A percentile compares a stretch with the other conserved stretches of the same genome.
Evolutionary conservation across 2,329 filamentous ascomycete genomes (phyloP).

Genomic region (Colletotrichum melonis): DNA sequence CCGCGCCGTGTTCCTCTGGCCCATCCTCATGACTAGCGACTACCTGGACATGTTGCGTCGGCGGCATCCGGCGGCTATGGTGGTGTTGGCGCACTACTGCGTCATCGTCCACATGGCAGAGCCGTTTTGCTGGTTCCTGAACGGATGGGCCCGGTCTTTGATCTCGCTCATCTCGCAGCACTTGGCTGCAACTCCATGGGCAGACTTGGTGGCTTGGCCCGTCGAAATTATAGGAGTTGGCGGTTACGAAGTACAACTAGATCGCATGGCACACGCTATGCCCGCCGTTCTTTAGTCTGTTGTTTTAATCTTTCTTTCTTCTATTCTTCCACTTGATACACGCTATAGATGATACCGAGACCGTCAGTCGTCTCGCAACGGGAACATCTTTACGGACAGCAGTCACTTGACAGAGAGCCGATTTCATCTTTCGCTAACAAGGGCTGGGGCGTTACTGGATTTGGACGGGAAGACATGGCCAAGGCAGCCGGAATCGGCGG

Average conservation of each 20-base stretch:
- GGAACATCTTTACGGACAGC: neutral
- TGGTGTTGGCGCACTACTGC: conserved; percentile 40
- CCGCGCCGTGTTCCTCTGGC: conserved; percentile 40
- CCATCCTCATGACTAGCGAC: conserved; percentile 39
- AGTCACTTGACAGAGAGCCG: neutral
- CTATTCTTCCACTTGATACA: neutral
- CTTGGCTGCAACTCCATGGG: conserved; percentile 22
- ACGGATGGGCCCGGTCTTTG: conserved; percentile 28
- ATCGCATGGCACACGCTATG: conserved; percentile 20
- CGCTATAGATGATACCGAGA: neutral
- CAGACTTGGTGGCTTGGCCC: conserved; percentile 22
- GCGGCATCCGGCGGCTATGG: conserved; percentile 37
- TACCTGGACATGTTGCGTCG: conserved; percentile 38
- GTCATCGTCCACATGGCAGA: conserved; percentile 38
- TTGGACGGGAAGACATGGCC: neutral
- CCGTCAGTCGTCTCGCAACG: neutral
- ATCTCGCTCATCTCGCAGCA: conserved; percentile 19
- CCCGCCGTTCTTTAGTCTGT: conserved; percentile 9
- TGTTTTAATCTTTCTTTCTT: neutral
- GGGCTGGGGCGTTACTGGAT: neutral
- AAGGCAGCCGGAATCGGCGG: neutral
- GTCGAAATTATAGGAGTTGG: conserved; percentile 16
- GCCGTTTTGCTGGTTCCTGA: conserved; percentile 38
- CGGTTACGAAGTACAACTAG: conserved; percentile 8
- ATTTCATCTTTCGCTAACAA: neutral